Conservation (phyloP, 768 basidiomycete species). For the Leccinum broughii region DNA sequence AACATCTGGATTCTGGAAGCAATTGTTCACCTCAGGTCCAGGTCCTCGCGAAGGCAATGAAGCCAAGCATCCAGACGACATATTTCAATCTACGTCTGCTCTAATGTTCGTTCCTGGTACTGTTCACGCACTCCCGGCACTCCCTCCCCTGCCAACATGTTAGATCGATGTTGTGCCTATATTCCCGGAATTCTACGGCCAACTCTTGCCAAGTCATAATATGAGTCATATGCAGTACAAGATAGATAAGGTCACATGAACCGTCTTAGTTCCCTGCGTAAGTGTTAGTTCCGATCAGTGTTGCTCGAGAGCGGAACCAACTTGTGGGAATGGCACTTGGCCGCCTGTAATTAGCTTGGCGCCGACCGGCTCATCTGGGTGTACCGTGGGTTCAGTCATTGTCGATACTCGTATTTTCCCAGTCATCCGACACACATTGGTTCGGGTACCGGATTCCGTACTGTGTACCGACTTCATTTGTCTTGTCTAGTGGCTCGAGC, state of each 20-base stretch:
- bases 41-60: background rate
- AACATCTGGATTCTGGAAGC: too few species aligned
- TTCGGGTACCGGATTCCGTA: background rate
- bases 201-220: background rate
- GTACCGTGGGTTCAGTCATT: background rate
- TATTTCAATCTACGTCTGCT: background rate
- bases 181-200: background rate
- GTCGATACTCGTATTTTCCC: background rate
- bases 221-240: background rate
- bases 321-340: background rate
- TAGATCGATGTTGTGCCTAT: background rate
- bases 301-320: background rate
- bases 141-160: background rate
- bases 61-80: background rate
- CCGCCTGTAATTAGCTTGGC: background rate
- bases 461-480: too few species aligned
- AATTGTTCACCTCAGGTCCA: background rate
- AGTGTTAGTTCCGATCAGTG: background rate
- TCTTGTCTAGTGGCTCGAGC: too few species aligned
- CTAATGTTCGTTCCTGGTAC: background rate
- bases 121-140: background rate
- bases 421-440: background rate
- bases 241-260: background rate
- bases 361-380: background rate
- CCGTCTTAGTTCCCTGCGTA: background rate